Percentiles rank a stretch among this genome's conserved stretches.
Evolutionary conservation across 371 early-diverging fungal species (phyloP).

Genomic region (Mycotypha africana): DNA sequence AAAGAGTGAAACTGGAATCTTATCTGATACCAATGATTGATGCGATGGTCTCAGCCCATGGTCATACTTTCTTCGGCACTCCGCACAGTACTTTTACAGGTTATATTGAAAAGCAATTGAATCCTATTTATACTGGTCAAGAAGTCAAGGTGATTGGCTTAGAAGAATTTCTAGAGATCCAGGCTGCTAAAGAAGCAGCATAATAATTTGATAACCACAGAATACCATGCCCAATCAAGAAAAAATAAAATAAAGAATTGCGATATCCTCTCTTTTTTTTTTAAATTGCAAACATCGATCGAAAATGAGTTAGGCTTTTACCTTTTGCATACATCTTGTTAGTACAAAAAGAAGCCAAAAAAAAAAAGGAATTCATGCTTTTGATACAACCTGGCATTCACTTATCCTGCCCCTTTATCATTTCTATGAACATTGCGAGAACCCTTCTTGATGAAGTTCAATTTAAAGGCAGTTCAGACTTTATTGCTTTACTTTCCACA

Average conservation of each 20-base stretch:
- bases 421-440: neutral
- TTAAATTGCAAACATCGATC: too few relatives aligned
- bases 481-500: neutral
- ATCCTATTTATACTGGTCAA: constrained; percentile 39
- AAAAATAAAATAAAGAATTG: too few relatives aligned
- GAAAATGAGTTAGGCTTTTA: too few relatives aligned
- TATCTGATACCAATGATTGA: constrained; percentile 63
- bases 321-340: too few relatives aligned
- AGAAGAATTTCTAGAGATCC: constrained; percentile 10
- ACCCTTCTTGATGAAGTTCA: too few relatives aligned
- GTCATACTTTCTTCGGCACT: constrained; percentile 51
- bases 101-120: constrained; percentile 51
- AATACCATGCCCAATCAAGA: neutral
- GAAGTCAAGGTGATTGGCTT: constrained; percentile 13
- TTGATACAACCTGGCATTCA: too few relatives aligned
- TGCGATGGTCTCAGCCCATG: constrained; percentile 59
- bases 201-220: too few relatives aligned
- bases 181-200: too few relatives aligned
- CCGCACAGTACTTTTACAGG: constrained; percentile 54
- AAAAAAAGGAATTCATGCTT: too few relatives aligned
- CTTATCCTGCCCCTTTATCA: too few relatives aligned
- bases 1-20: constrained; percentile 47
- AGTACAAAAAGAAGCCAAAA: too few relatives aligned
- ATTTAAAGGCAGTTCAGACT: neutral
- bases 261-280: too few relatives aligned